Evolutionary conservation across 2,329 filamentous ascomycete genomes (phyloP).

Genomic region (Penicillium sp.): DNA sequence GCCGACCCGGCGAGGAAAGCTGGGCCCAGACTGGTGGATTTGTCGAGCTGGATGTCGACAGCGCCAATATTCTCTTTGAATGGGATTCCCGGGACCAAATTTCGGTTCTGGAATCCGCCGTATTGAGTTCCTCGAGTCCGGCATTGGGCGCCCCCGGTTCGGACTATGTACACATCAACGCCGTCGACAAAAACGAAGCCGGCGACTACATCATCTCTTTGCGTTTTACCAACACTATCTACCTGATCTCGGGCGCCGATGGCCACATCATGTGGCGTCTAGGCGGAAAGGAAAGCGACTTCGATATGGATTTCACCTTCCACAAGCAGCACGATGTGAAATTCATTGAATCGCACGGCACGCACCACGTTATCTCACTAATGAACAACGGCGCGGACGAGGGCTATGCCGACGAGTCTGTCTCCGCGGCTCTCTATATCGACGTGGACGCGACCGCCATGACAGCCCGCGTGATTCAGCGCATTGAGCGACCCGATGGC

Average conservation of each 20-base stretch:
- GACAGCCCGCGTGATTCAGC: constrained; percentile 24
- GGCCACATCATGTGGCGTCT: constrained; percentile 38
- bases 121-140: not conserved
- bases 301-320: constrained; percentile 32
- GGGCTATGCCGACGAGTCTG: constrained; percentile 13
- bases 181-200: constrained; percentile 34
- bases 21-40: constrained; percentile 30
- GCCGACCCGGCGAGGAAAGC: constrained; percentile 21
- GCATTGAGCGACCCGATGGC: constrained; percentile 32
- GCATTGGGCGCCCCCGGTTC: constrained; percentile 13
- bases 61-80: constrained; percentile 24
- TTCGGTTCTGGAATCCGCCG: constrained; percentile 14
- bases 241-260: constrained; percentile 34
- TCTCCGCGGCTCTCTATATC: constrained; percentile 28
- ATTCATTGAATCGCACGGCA: constrained; percentile 26
- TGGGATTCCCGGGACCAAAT: constrained; percentile 35
- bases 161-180: constrained; percentile 39
- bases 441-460: constrained; percentile 24
- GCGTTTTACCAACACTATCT: constrained; percentile 37
- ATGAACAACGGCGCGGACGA: constrained; percentile 34
- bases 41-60: constrained; percentile 30
- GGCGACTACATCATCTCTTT: constrained; percentile 41
- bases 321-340: constrained; percentile 38
- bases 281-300: constrained; percentile 29
- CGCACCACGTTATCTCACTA: constrained; percentile 29